Conservation (phyloP, 495 filamentous ascomycete species). For the Hypoxylon crocopeplum region DNA sequence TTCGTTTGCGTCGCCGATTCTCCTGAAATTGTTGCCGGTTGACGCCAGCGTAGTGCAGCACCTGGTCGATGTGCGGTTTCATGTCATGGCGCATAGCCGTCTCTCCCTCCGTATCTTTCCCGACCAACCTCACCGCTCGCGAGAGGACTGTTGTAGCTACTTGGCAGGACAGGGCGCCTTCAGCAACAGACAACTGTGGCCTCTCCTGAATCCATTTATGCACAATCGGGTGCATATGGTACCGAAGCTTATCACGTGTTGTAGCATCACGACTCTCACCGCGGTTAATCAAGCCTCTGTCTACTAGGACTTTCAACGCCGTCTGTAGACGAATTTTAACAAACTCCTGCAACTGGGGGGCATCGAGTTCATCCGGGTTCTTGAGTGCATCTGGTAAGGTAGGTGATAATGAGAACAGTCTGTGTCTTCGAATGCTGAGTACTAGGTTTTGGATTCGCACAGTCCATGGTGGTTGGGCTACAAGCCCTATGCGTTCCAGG, state of each 20-base stretch:
- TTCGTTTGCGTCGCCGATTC: background rate
- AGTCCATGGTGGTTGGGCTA: background rate
- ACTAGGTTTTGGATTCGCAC: background rate
- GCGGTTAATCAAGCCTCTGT: too few species aligned
- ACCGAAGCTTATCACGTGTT: too few species aligned
- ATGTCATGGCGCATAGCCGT: conserved; percentile 24
- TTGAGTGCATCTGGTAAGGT: conserved; percentile 5
- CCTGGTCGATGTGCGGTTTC: conserved; percentile 38
- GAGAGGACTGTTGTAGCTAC: conserved; percentile 36
- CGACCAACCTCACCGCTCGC: conserved; percentile 9
- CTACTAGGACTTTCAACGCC: conserved; percentile 36
- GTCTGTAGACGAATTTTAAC: too few species aligned
- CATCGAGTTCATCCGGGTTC: conserved; percentile 11
- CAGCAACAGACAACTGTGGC: conserved; percentile 31
- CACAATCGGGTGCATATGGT: conserved; percentile 50
- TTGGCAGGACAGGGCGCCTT: conserved; percentile 49
- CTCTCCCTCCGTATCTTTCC: conserved; percentile 4
- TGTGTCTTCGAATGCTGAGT: too few species aligned
- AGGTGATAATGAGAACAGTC: background rate
- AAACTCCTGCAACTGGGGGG: background rate
- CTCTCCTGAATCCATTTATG: conserved; percentile 48
- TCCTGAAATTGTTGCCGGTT: background rate
- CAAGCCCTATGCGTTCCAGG: background rate
- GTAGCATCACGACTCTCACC: too few species aligned
- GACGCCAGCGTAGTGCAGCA: conserved; percentile 19